A percentile compares a stretch with the other conserved stretches of the same genome.
phyloP scores from a whole-genome alignment of 2,329 filamentous ascomycete genomes.

The Immersiporthe knoxdaviesiana region DNA sequence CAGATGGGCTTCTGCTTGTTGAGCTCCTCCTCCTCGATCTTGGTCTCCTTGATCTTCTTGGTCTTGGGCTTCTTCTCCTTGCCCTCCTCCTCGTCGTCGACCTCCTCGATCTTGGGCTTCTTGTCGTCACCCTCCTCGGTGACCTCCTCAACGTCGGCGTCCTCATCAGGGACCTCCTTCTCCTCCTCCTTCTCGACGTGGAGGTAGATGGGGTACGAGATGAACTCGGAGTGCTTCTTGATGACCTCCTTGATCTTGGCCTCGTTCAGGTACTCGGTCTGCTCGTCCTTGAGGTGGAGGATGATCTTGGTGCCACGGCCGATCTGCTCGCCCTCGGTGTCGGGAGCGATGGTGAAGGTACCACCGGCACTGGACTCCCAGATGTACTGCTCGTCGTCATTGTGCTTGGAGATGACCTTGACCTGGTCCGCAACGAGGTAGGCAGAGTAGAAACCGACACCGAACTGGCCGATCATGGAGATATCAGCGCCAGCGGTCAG shows the following conservation, averaged over 20 bases:
- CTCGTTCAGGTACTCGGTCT: constrained; percentile 98
- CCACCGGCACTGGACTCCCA: constrained; percentile 98
- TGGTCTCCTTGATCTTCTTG: constrained; percentile 99
- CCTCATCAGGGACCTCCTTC: constrained; percentile 97
- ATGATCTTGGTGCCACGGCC: constrained; percentile 97
- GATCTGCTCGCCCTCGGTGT: constrained; percentile 87
- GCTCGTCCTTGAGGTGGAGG: constrained; percentile 99
- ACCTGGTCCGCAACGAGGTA: constrained; percentile 99
- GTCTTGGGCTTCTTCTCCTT: constrained; percentile 93
- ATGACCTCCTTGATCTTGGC: constrained; percentile 99
- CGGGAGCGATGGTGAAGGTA: constrained; percentile 90
- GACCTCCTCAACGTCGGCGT: constrained; percentile 70
- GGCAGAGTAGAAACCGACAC: constrained; percentile 99
- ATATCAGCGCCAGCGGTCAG: constrained; percentile 97
- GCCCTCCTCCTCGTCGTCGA: constrained; percentile 81
- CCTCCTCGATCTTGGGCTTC: constrained; percentile 95
- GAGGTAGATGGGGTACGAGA: constrained; percentile 99
- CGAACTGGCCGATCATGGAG: constrained; percentile 99
- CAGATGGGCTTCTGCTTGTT: constrained; percentile 94
- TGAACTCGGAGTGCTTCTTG: constrained; percentile 99
- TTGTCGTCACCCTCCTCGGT: constrained; percentile 76
- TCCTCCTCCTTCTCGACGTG: constrained; percentile 99
- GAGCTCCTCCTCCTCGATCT: constrained; percentile 97
- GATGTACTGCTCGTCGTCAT: constrained; percentile 99
- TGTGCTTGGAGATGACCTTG: constrained; percentile 96